A percentile compares a stretch with the other conserved stretches of the same genome.
Evolutionary conservation across 2,329 filamentous ascomycete genomes (phyloP).

Genomic region (Pseudogymnoascus sp.): DNA sequence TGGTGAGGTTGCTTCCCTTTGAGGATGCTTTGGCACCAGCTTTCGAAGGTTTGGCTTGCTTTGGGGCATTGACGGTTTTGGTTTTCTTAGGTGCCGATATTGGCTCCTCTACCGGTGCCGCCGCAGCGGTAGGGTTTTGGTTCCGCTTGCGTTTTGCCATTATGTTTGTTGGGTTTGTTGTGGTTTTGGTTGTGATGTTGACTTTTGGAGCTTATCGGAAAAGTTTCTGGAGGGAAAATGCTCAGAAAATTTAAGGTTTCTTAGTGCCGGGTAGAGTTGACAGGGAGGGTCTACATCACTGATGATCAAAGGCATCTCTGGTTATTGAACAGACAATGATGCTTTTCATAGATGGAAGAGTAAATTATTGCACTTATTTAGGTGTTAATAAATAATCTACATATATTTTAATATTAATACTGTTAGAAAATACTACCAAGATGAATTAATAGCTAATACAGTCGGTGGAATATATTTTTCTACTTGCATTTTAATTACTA

Average conservation of each 20-base stretch:
- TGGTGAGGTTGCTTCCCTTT: slow-evolving; percentile 39
- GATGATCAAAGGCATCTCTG: neutral
- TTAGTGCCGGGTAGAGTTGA: slow-evolving; percentile 5
- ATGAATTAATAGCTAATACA: neutral
- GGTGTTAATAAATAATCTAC: too few relatives aligned
- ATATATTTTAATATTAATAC: neutral
- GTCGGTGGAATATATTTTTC: neutral
- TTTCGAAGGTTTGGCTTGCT: neutral
- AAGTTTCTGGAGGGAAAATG: slow-evolving; percentile 8
- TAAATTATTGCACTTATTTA: neutral
- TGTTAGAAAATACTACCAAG: neutral
- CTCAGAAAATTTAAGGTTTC: slow-evolving; percentile 7
- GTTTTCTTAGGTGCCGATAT: slow-evolving; percentile 7
- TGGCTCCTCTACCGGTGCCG: neutral
- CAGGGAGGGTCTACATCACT: slow-evolving; percentile 1
- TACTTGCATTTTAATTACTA: neutral
- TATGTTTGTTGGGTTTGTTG: neutral
- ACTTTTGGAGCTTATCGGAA: neutral
- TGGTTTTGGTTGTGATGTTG: slow-evolving; percentile 4
- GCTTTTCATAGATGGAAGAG: neutral
- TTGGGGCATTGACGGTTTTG: neutral
- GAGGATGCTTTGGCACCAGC: slow-evolving; percentile 13
- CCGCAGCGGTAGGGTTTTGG: neutral
- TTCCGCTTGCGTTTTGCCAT: slow-evolving; percentile 7
- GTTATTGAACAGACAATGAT: neutral